These are phyloP conservation scores for Tieghemostelium lacteum DNA, from an alignment of 78 protist genomes.

Conservation along the genomic window DNA sequence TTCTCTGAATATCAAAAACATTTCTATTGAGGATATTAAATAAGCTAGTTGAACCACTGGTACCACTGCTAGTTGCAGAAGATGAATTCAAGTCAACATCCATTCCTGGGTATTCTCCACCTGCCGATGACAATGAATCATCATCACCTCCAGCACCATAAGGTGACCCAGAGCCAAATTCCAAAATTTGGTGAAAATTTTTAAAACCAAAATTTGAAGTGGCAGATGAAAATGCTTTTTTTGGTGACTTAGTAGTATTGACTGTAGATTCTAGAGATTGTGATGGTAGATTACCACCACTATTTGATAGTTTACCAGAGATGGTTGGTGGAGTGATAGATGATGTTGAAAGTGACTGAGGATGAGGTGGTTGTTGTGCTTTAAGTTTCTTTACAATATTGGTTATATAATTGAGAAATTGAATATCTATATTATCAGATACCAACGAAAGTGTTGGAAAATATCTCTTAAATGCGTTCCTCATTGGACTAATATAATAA, in stretches of 20 bases:
- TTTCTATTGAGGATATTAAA: slow-evolving; percentile 20
- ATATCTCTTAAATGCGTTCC: slow-evolving; percentile 51
- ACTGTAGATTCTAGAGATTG: no score
- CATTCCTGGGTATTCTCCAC: not conserved
- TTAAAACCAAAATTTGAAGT: not conserved
- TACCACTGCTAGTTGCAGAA: not conserved
- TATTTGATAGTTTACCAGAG: slow-evolving; percentile 5
- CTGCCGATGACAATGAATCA: not conserved
- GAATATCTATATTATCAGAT: slow-evolving; percentile 38
- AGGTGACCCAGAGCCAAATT: not conserved
- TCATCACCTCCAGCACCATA: not conserved
- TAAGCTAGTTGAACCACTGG: not conserved
- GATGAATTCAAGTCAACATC: not conserved
- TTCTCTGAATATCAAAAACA: slow-evolving; percentile 72
- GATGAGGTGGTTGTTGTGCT: not conserved
- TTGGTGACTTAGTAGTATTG: not conserved
- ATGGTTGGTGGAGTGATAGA: no score
- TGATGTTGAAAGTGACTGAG: not conserved
- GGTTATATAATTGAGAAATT: slow-evolving; percentile 10
- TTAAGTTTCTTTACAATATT: slow-evolving; percentile 37
- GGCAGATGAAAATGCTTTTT: not conserved
- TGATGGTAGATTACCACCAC: not conserved
- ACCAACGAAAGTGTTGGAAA: slow-evolving; percentile 13
- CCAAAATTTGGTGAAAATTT: slow-evolving; percentile 38
- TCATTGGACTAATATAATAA: slow-evolving; percentile 48